Base-by-base conservation (phyloP, 1,139 yeast species). In the Pichia cactophila region DNA sequence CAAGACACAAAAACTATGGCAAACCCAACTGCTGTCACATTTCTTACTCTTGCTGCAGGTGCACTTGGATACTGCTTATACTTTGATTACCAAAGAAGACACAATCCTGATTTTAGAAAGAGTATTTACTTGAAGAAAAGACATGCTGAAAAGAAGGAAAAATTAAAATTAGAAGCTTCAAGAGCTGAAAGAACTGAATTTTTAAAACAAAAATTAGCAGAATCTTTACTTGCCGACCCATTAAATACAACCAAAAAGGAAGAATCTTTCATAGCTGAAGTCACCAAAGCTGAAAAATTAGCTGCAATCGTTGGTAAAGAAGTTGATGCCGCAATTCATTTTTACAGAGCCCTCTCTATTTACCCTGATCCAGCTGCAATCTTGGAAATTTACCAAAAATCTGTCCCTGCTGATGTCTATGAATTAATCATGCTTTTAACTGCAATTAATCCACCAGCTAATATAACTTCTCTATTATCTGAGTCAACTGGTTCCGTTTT, bases 351-450 rank as follows among this genome's bases (percentile, higher is more conserved):
- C n/a, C 76, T 92, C 64, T 80, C 87, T 37, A 90, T 89, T 46
- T 92, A 90, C 69, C 97, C 98, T 54, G 86, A 86, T 69, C 98
- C 97, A 51, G 84, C 94, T 51, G 96, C 88, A 60, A 79, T 92
- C 59, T 76, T 92, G 66, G 84, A 84, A 44, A 83, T 92, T 61
- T 90, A 87, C 71, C 96, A 90, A 72, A 85, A 85, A 73, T 80
- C 90, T 46, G 80, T 90, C 56, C 90, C 94, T 47, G 83, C 82
- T 63, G 83, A 81, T 44, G 83, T 89, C 50, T 82, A 88, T 65
- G 96, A 88, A 62, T 73, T 83, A 61, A 77, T 90, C 58, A 85
- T 89, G 57, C 79, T 85, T 76, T 83, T 89, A 92, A 83, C 89
- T 65, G 92, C 95, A 49, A 77, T 86, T 59, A 79, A 83, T 62